Percentiles rank a stretch among this genome's conserved stretches.
Conservation (phyloP, 164 flowering plant species). For the Tinospora cordifolia region DNA sequence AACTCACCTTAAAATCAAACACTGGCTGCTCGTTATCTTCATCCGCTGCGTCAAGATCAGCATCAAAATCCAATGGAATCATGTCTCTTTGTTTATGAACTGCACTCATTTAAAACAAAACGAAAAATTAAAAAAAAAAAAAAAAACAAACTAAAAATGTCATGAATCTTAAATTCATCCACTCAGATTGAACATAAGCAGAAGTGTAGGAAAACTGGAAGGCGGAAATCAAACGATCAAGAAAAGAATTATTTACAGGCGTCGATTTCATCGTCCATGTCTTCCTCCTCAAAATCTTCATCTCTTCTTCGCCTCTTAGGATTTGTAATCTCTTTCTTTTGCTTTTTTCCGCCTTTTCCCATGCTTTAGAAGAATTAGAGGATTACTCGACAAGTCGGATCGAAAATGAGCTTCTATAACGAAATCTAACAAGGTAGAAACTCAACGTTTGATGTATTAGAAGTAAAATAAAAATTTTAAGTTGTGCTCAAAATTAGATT, state of each 20-base stretch:
- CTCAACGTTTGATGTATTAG: not conserved
- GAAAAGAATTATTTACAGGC: slow-evolving; percentile 42
- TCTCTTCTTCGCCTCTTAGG: slow-evolving; percentile 22
- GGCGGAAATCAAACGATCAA: not conserved
- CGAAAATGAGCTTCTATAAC: not conserved
- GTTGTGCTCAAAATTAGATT: no score
- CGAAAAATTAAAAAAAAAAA: not conserved
- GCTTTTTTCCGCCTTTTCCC: slow-evolving; percentile 33
- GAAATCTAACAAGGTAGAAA: not conserved
- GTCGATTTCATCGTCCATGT: slow-evolving; percentile 74
- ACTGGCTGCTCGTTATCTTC: slow-evolving; percentile 68
- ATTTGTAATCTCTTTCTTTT: slow-evolving; percentile 23
- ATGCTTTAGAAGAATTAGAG: slow-evolving; percentile 12
- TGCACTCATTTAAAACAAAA: slow-evolving; percentile 21
- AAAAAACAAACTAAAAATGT: not conserved
- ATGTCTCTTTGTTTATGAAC: slow-evolving; percentile 88
- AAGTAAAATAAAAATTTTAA: no score
- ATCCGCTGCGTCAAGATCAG: slow-evolving; percentile 52
- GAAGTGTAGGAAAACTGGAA: not conserved
- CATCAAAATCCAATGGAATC: slow-evolving; percentile 54
- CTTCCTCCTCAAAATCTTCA: slow-evolving; percentile 24
- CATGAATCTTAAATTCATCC: not conserved
- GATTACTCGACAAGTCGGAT: not conserved
- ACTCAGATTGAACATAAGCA: not conserved
- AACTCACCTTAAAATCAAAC: slow-evolving; percentile 45